Evolutionary conservation across 2,329 filamentous ascomycete species (phyloP).

Genomic region (Cercospora sesami): DNA sequence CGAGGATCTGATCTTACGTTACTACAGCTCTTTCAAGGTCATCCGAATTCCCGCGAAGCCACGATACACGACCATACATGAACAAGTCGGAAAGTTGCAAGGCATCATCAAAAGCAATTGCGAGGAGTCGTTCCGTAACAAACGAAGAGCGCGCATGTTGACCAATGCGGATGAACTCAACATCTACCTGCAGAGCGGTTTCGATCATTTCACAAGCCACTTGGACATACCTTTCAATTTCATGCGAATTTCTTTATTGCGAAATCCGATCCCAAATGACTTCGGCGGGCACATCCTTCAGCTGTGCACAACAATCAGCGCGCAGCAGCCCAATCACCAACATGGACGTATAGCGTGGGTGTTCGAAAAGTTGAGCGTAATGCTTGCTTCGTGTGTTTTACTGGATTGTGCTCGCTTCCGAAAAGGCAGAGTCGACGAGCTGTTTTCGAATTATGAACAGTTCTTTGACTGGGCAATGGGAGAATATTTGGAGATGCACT

Average conservation of each 20-base stretch:
- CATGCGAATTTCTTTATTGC: conserved; percentile 47
- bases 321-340: conserved; percentile 37
- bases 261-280: conserved; percentile 48
- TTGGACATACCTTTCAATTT: conserved; percentile 55
- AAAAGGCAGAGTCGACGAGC: conserved; percentile 40
- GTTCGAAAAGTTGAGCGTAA: conserved; percentile 48
- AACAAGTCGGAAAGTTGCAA: conserved; percentile 52
- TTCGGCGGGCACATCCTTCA: conserved; percentile 55
- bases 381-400: conserved; percentile 56
- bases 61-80: conserved; percentile 51
- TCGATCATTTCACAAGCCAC: conserved; percentile 52
- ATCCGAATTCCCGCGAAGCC: conserved; percentile 51
- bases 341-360: conserved; percentile 39
- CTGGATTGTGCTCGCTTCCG: conserved; percentile 48
- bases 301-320: conserved; percentile 47
- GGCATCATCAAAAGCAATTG: conserved; percentile 46
- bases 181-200: conserved; percentile 51
- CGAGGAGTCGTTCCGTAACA: conserved; percentile 45
- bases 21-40: conserved; percentile 52
- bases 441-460: conserved; percentile 47
- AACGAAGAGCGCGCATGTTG: conserved; percentile 51
- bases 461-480: conserved; percentile 47
- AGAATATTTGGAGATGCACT: conserved; percentile 49
- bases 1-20: conserved; percentile 51
- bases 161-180: conserved; percentile 50